Evolutionary conservation across 345 rosid species (phyloP).

Genomic region (Eucalyptus tenuipes): DNA sequence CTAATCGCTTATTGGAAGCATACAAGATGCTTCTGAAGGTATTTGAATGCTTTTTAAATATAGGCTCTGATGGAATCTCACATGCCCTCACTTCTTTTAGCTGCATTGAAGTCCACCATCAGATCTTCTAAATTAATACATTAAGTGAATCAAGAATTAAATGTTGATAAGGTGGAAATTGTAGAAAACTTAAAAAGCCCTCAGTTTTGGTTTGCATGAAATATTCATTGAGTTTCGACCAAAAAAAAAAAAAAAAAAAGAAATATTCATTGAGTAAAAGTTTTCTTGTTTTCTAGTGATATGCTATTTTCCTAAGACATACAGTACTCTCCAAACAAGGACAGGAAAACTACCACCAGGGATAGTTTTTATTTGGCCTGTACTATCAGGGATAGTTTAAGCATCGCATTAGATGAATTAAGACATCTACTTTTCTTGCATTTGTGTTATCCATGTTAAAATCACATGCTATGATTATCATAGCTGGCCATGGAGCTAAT

Average conservation of each 20-base stretch:
- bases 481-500: neutral
- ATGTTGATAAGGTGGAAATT: neutral
- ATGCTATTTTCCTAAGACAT: neutral
- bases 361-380: neutral
- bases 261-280: neutral
- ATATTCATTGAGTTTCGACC: neutral
- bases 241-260: too few relatives aligned
- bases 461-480: neutral
- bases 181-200: neutral
- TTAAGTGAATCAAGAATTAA: neutral
- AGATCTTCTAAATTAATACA: neutral
- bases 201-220: neutral
- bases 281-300: neutral
- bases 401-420: neutral
- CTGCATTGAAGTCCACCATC: neutral
- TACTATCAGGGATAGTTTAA: neutral
- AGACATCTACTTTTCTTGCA: neutral
- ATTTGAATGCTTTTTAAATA: neutral
- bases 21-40: slow-evolving; percentile 98
- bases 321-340: neutral
- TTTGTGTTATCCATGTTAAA: neutral
- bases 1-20: slow-evolving; percentile 93
- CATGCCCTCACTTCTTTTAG: neutral
- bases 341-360: neutral
- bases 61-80: neutral